Evolutionary conservation across 2,329 filamentous ascomycete genomes (phyloP).

Genomic region (Meredithiella fracta): DNA sequence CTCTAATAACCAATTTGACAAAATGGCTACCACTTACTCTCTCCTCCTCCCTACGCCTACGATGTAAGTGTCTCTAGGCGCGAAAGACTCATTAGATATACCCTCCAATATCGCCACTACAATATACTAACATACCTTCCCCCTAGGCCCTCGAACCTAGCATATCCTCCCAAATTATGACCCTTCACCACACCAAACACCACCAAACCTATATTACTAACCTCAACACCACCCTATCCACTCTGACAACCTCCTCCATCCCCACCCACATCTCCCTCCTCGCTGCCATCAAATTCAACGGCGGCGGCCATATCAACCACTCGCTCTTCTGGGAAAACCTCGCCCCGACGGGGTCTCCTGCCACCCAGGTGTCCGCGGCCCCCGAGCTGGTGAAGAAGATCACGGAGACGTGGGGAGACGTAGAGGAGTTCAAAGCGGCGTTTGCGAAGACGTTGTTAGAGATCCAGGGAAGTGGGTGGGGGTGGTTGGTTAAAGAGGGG

Average conservation of each 20-base stretch:
- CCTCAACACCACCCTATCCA: slow-evolving; percentile 49
- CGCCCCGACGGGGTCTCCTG: slow-evolving; percentile 39
- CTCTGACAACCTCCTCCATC: slow-evolving; percentile 44
- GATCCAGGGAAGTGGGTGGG: slow-evolving; percentile 76
- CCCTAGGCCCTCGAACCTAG: slow-evolving; percentile 50
- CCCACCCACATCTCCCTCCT: slow-evolving; percentile 51
- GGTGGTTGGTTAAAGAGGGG: slow-evolving; percentile 59
- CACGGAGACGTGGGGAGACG: slow-evolving; percentile 47
- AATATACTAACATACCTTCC: not conserved
- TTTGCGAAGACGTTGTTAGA: slow-evolving; percentile 51
- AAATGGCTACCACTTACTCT: slow-evolving; percentile 27
- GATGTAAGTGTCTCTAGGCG: slow-evolving; percentile 35
- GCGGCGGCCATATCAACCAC: slow-evolving; percentile 87
- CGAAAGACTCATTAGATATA: too few relatives aligned
- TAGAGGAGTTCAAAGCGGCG: slow-evolving; percentile 46
- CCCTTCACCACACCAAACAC: slow-evolving; percentile 64
- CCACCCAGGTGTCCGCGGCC: slow-evolving; percentile 36
- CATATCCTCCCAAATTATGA: slow-evolving; percentile 67
- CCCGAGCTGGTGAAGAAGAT: slow-evolving; percentile 47
- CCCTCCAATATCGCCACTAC: not conserved
- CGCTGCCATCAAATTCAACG: slow-evolving; percentile 67
- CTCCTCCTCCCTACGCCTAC: slow-evolving; percentile 54
- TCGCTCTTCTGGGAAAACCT: slow-evolving; percentile 84
- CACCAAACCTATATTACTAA: slow-evolving; percentile 66
- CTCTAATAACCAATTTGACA: not conserved